Base-by-base conservation (phyloP, 2,329 filamentous ascomycete genomes). In the Leptosphaerulina australis region DNA sequence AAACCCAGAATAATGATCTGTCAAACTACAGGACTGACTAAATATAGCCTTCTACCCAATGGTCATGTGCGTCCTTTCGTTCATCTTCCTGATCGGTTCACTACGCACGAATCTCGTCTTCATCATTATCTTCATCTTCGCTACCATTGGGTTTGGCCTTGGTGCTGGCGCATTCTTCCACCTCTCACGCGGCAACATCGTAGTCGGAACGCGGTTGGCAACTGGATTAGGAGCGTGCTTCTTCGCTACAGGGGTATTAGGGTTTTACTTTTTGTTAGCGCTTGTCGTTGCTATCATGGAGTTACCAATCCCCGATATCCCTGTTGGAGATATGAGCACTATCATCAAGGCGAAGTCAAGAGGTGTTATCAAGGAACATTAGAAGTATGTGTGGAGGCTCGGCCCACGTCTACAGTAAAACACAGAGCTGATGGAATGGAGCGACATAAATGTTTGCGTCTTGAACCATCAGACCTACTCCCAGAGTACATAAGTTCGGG, bases 161-260 rank as follows among this genome's bases (percentile, higher is more conserved):
- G 52, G 55, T 22, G 47, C 52, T n/a, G 58, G 58, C 5, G 50
- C 52, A 10, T 58, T 53, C 39, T 58, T 60, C 38, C 49, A 56
- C 14, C 47, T 58, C 22, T 21, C 49, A 8, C 35, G 28, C 14
- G 52, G 52, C 4, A 56, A 54, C 28, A 41, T 35, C 3, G 41
- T 35, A 3, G 5, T 45, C 9, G 52, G 51, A 0, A 49, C 30
- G 2, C 46, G 41, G 25, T n/a, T 60, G 21, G 47, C 52, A 3
- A 55, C 28, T 3, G 55, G 49, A 1, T 25, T 51, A 10, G 57
- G 57, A 2, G 57, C 55, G 4, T 58, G 57, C 34, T 58, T 60
- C 25, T 58, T 60, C 10, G 57, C 55, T 2, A 44, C 49, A 4
- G 44, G 44, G 9, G 44, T 55, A 5, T 25, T 60, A 21, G 54